Conservation (phyloP, 164 flowering plant species). For the Houttuynia cordata region DNA sequence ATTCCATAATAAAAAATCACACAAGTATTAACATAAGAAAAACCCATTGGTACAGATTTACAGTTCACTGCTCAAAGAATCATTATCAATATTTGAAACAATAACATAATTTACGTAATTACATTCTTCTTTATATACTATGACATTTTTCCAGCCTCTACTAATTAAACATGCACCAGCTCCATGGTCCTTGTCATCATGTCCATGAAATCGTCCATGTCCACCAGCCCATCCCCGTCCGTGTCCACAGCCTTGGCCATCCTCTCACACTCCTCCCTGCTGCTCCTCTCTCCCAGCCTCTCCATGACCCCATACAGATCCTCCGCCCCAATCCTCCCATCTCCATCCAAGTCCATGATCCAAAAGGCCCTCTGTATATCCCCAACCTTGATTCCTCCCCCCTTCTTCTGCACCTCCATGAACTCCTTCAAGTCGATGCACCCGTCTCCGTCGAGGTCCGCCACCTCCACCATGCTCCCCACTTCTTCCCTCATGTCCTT, state of each 20-base stretch:
- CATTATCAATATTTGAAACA: no score
- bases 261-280: constrained; percentile 45
- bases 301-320: constrained; percentile 42
- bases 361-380: constrained; percentile 61
- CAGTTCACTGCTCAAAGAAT: no score
- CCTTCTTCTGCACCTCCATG: constrained; percentile 48
- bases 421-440: constrained; percentile 73
- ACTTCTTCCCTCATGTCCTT: constrained; percentile 31
- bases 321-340: constrained; percentile 65
- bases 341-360: constrained; percentile 51
- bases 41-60: no score
- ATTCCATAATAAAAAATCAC: no score
- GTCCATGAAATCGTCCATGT: constrained; percentile 55
- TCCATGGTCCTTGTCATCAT: constrained; percentile 69
- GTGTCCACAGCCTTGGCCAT: constrained; percentile 55
- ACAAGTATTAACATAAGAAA: no score
- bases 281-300: constrained; percentile 60
- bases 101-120: no score
- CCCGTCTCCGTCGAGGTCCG: constrained; percentile 63
- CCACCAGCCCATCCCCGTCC: constrained; percentile 69
- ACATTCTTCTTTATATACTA: no score
- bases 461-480: constrained; percentile 36
- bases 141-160: no score
- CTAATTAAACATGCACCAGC: not conserved
- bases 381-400: constrained; percentile 28